Evolutionary conservation across 768 basidiomycete genomes (phyloP).

Genomic region (Lentinula edodes): DNA sequence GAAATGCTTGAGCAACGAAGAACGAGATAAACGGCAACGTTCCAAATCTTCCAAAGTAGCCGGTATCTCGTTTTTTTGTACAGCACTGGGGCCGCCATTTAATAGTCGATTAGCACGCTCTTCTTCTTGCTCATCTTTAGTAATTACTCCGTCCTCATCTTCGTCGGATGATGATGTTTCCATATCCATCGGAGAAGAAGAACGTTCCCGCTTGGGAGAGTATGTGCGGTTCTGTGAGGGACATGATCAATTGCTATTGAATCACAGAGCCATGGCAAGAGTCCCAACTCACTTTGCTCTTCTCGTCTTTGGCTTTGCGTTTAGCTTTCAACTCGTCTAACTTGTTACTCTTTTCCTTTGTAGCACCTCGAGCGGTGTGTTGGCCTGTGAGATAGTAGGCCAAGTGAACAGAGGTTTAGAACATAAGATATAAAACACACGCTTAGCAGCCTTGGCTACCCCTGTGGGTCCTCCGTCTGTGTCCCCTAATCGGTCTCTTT

Average conservation of each 20-base stretch:
- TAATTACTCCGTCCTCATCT: constrained; percentile 79
- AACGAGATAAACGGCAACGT: constrained; percentile 59
- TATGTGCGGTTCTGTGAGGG: constrained; percentile 36
- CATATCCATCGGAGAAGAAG: constrained; percentile 82
- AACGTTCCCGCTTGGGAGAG: constrained; percentile 65
- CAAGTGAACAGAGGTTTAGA: background rate
- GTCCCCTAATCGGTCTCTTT: constrained; percentile 26
- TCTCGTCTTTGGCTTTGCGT: constrained; percentile 85
- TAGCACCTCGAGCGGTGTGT: constrained; percentile 65
- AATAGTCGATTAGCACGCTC: constrained; percentile 52
- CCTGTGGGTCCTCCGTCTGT: constrained; percentile 37
- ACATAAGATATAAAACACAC: constrained; percentile 33
- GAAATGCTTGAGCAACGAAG: constrained; percentile 64
- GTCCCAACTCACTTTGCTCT: constrained; percentile 57
- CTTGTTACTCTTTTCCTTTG: constrained; percentile 75
- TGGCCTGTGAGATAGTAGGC: constrained; percentile 44
- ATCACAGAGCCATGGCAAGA: background rate
- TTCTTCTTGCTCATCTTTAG: constrained; percentile 68
- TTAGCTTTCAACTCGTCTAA: constrained; percentile 83
- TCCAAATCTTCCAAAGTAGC: constrained; percentile 54
- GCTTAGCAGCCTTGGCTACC: constrained; percentile 71
- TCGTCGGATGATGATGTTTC: constrained; percentile 84
- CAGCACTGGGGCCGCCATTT: constrained; percentile 25
- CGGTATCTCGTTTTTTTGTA: constrained; percentile 41
- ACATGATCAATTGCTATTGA: background rate